Percentiles rank a stretch among this genome's conserved stretches.
Evolutionary conservation across 805 yeast genomes (phyloP).

Genomic region (Suhomyces tanzawaensis): DNA sequence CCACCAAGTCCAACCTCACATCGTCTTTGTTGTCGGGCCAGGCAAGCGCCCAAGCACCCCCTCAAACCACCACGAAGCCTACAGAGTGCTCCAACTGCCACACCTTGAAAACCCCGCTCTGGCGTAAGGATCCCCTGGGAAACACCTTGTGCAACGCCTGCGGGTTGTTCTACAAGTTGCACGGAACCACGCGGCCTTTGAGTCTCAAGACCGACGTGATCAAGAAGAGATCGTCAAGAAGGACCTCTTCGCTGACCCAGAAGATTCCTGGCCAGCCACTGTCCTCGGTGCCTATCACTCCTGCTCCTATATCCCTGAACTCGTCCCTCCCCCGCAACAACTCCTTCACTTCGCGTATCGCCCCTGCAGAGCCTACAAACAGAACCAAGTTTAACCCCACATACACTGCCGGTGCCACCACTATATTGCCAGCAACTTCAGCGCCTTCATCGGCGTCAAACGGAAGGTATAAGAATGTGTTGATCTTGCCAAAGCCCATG

Average conservation of each 20-base stretch:
- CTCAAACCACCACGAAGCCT: conserved; percentile 8
- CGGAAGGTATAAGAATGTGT: conserved; percentile 34
- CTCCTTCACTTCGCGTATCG: conserved; percentile 4
- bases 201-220: conserved; percentile 57
- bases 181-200: conserved; percentile 61
- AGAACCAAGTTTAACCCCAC: conserved; percentile 8
- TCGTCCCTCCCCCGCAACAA: conserved; percentile 4
- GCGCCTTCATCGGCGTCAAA: conserved; percentile 4
- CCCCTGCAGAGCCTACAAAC: conserved; percentile 3
- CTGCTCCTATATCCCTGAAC: not conserved
- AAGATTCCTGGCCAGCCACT: not conserved
- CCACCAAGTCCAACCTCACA: conserved; percentile 18
- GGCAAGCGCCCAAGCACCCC: not conserved
- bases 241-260: conserved; percentile 13
- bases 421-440: not conserved
- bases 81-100: conserved; percentile 58
- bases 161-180: conserved; percentile 58
- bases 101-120: conserved; percentile 58
- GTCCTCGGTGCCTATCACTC: conserved; percentile 2
- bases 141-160: conserved; percentile 64
- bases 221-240: conserved; percentile 52
- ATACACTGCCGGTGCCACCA: conserved; percentile 2
- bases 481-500: conserved; percentile 41
- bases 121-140: conserved; percentile 60
- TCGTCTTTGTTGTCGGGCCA: conserved; percentile 14